Conservation (phyloP, 176 grass and related monocot species). For the Urochloa ruziziensis region DNA sequence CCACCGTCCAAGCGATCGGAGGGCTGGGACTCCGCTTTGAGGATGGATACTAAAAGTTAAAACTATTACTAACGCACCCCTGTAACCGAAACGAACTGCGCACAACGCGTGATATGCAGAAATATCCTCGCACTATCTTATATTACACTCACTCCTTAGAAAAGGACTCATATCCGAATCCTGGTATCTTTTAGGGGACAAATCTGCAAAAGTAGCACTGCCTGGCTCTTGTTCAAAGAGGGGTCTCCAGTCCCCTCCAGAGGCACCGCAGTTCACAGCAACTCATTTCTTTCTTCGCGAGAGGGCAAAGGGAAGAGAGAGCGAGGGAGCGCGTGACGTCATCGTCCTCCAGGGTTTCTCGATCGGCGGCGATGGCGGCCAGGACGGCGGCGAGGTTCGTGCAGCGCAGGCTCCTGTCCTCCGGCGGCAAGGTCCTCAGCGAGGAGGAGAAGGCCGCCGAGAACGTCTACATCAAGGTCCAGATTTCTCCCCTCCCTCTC, state of each 20-base stretch:
- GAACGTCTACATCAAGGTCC: constrained; percentile 86
- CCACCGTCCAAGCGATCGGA: constrained; percentile 19
- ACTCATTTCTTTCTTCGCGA: constrained; percentile 2
- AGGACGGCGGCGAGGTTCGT: constrained; percentile 50
- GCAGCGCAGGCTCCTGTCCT: constrained; percentile 56
- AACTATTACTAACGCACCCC: not conserved
- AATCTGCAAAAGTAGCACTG: not conserved
- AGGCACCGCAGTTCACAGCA: not conserved
- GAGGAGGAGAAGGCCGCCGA: constrained; percentile 89
- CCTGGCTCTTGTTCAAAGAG: not conserved
- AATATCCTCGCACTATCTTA: not conserved
- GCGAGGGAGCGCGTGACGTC: not conserved
- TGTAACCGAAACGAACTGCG: not conserved
- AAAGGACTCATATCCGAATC: not conserved
- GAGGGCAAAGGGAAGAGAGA: not conserved
- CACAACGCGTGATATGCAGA: not conserved
- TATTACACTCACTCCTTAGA: not conserved
- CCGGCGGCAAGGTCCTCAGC: constrained; percentile 80
- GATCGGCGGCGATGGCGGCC: constrained; percentile 33
- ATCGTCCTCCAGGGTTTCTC: constrained; percentile 28
- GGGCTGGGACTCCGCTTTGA: not conserved
- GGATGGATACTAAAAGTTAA: rapidly evolving
- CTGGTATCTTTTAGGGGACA: not conserved
- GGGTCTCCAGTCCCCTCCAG: no score
- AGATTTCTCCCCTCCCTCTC: not conserved